phyloP scores from a whole-genome alignment of 179 eudicot species.

The Dionaea muscipula region DNA sequence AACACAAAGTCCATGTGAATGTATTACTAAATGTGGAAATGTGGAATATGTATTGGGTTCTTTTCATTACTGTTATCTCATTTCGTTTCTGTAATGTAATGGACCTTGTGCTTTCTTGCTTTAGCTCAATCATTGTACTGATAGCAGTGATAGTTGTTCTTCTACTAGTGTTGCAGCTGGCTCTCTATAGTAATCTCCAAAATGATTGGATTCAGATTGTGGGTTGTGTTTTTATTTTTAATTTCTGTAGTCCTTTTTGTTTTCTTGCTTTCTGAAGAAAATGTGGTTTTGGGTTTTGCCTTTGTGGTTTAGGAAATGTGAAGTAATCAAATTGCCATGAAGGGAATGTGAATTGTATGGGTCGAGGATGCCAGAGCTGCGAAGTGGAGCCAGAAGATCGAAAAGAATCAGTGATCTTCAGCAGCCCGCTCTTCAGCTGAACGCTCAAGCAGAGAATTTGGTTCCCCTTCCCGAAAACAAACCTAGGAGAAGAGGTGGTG shows the following conservation, averaged over 20 bases:
- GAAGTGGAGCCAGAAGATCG: constrained; percentile 96
- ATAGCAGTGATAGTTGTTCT: constrained; percentile 1
- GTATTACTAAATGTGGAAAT: too few species aligned
- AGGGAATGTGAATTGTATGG: constrained; percentile 67
- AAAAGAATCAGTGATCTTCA: constrained; percentile 91
- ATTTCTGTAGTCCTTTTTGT: neutral
- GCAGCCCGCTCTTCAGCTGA: constrained; percentile 57
- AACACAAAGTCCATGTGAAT: too few species aligned
- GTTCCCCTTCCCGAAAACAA: constrained; percentile 49
- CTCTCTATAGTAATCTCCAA: neutral
- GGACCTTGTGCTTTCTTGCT: constrained; percentile 7
- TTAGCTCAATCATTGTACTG: constrained; percentile 5
- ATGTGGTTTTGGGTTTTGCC: constrained; percentile 5
- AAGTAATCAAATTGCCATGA: constrained; percentile 27
- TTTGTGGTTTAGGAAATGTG: constrained; percentile 16
- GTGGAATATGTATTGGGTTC: too few species aligned
- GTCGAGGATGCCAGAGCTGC: constrained; percentile 96
- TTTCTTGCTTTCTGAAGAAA: neutral
- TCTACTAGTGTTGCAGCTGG: neutral
- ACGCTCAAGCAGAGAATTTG: constrained; percentile 50
- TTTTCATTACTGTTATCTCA: too few species aligned
- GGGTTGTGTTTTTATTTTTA: neutral
- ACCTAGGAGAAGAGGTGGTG: constrained; percentile 70
- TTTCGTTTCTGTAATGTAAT: too few species aligned
- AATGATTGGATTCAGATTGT: neutral